Base-by-base conservation (phyloP, 768 basidiomycete genomes). In the Coprinopsis strossmayeri region DNA sequence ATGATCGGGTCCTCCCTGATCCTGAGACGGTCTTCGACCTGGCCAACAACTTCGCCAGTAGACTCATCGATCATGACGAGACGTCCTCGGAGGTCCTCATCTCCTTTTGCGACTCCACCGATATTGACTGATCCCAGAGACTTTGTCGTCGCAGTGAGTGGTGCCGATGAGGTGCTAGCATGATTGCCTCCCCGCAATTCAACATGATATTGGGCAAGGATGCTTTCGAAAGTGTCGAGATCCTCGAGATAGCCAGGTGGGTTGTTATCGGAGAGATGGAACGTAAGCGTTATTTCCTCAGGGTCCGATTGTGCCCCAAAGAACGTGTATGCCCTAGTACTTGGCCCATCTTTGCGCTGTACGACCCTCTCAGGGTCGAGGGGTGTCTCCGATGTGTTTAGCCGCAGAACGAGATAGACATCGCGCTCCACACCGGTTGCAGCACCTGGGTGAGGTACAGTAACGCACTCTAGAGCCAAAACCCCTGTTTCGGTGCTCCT, bases 41-140 rank as follows among this genome's bases (percentile, higher is more conserved):
- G 78, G 0, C 84, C 86, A 12, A 90, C 70, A 10, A 89, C 71
- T 53, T 87, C 79, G 1, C 87, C 87, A 38, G 74, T 81, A 34
- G 78, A 73, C 60, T 89, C 78, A 59, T 91, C 79, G 46, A 90
- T 74, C 52, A 87, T 74, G 32, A 89, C 78, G 25, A 89, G 71
- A 43, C 76, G 77, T 3, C 86, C 84, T 23, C 70, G 64, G 27
- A 73, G 64, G 53, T 73, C 71, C 38, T 68, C 60, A 23, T 63
- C 53, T 12, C n/a, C n/a, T n/a, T 55, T 53, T 10, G 59, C 55
- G 12, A 56, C 37, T 9, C 55, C 55, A 42, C 57, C 15, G 55
- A 48, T 21, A 49, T 39, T 47, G 34, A 39, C 28, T 27, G 60
- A 54, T 18, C 49, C 53, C 40, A 54, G 46, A 13, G 43, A 45